Conservation (phyloP, 257 asterid species). For the Solanum chilense region DNA sequence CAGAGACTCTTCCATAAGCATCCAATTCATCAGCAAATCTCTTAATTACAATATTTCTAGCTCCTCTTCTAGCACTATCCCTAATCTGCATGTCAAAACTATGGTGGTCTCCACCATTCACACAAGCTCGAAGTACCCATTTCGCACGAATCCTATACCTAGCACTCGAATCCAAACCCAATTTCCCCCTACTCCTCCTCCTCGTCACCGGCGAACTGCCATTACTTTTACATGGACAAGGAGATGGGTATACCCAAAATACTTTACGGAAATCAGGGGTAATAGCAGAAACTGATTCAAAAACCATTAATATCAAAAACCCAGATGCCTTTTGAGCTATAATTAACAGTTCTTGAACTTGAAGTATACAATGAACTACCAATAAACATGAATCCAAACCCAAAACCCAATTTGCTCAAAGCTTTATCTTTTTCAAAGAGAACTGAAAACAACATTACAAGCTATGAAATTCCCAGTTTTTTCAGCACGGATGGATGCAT, state of each 20-base stretch:
- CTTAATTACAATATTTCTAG: slow-evolving; percentile 42
- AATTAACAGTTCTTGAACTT: neutral
- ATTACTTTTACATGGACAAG: slow-evolving; percentile 10
- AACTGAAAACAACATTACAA: neutral
- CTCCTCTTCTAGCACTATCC: slow-evolving; percentile 30
- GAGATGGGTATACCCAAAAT: slow-evolving; percentile 15
- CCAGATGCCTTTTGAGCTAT: slow-evolving; percentile 1
- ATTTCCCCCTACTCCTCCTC: neutral
- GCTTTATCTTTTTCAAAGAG: neutral
- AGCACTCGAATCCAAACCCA: neutral
- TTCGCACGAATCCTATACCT: neutral
- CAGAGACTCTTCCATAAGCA: slow-evolving; percentile 9
- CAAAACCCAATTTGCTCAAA: neutral
- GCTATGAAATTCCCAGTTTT: neutral
- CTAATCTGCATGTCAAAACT: slow-evolving; percentile 11
- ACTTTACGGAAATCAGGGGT: slow-evolving; percentile 27
- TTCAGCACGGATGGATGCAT: neutral
- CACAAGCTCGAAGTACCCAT: slow-evolving; percentile 32
- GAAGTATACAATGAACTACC: neutral
- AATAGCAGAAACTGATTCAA: slow-evolving; percentile 39
- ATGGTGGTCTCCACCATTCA: slow-evolving; percentile 32
- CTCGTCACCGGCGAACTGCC: neutral
- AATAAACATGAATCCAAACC: neutral
- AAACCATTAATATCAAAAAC: slow-evolving; percentile 1
- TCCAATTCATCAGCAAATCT: slow-evolving; percentile 40